Evolutionary conservation across 2,329 filamentous ascomycete species (phyloP).

Genomic region (Verticillium nonalfalfae): DNA sequence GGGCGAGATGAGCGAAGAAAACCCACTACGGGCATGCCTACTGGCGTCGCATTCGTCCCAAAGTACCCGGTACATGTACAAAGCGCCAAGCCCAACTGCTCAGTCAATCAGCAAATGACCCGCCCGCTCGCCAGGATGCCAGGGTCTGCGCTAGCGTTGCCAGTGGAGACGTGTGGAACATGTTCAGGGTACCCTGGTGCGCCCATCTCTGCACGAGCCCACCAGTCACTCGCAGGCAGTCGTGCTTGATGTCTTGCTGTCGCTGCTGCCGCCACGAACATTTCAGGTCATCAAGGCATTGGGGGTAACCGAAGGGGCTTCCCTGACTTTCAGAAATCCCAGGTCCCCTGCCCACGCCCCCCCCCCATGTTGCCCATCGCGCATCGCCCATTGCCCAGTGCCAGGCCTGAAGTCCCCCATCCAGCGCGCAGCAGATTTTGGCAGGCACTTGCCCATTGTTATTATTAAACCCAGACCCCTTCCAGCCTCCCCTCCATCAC

Average conservation of each 20-base stretch:
- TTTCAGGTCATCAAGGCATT: neutral
- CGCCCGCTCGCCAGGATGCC: neutral
- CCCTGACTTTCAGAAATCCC: neutral
- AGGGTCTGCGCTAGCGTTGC: neutral
- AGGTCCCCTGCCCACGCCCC: neutral
- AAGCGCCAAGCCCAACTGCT: neutral
- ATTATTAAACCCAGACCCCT: conserved; percentile 16
- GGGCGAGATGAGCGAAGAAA: neutral
- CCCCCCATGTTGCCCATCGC: neutral
- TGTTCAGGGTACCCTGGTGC: neutral
- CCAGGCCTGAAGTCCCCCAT: neutral
- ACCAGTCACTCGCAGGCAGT: neutral
- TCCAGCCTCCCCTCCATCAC: conserved; percentile 14
- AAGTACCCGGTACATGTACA: conserved; percentile 6
- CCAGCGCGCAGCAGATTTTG: neutral
- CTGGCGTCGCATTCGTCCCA: neutral
- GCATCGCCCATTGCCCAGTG: neutral
- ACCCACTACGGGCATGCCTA: neutral
- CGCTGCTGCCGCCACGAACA: conserved; percentile 1
- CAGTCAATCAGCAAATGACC: conserved; percentile 3
- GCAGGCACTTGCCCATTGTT: conserved; percentile 8
- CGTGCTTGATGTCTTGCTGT: neutral
- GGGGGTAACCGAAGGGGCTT: neutral
- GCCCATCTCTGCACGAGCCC: neutral
- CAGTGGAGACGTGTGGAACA: neutral